phyloP scores from a whole-genome alignment of 164 flowering plant species.

The Aristolochia contorta region DNA sequence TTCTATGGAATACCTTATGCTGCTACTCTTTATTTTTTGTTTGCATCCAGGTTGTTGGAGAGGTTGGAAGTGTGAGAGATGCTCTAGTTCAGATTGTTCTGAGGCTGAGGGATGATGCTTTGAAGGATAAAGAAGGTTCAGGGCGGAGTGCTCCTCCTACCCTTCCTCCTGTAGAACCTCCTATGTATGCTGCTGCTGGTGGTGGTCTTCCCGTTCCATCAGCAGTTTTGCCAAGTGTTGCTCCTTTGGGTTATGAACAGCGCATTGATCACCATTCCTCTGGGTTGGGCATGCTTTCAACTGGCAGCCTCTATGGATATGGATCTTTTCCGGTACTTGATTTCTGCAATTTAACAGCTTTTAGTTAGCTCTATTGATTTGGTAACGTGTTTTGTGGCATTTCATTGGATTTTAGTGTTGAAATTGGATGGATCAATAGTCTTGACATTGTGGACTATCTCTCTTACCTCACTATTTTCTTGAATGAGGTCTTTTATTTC shows the following conservation, averaged over 20 bases:
- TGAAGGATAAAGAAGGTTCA: constrained; percentile 50
- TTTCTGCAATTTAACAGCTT: too few relatives aligned
- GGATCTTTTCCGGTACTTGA: constrained; percentile 60
- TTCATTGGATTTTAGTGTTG: too few relatives aligned
- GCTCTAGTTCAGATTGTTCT: constrained; percentile 83
- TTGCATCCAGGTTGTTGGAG: constrained; percentile 50
- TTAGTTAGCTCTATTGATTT: too few relatives aligned
- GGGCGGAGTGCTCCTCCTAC: constrained; percentile 35
- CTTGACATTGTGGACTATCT: too few relatives aligned
- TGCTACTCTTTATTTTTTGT: background rate
- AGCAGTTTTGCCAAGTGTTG: constrained; percentile 33
- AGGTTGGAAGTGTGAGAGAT: constrained; percentile 68
- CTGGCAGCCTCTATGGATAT: constrained; percentile 64
- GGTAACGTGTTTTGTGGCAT: too few relatives aligned
- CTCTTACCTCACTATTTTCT: too few relatives aligned
- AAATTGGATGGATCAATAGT: too few relatives aligned
- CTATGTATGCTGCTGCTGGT: background rate
- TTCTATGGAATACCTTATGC: background rate
- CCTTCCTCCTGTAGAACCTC: constrained; percentile 35
- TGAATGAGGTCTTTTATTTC: too few relatives aligned
- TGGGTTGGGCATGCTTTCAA: constrained; percentile 40
- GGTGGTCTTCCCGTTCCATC: constrained; percentile 37
- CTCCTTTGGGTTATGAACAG: constrained; percentile 60
- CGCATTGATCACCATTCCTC: constrained; percentile 37
- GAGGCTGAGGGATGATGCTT: constrained; percentile 83